Conservation (phyloP, 768 basidiomycete genomes). For the Lactarius hengduanensis region DNA sequence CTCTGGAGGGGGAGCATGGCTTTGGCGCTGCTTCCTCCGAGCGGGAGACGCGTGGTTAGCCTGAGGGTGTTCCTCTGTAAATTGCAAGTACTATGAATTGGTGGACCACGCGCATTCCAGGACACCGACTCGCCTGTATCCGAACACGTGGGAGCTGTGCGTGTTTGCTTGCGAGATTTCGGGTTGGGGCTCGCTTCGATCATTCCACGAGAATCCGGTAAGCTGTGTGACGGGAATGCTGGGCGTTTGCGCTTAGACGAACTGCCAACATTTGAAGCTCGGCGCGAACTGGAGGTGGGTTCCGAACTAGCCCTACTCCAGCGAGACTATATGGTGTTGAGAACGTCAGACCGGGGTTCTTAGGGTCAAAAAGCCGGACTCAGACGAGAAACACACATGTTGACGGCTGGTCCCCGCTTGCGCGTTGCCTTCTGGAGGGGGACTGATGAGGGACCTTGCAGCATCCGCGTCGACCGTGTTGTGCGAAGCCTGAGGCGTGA, state of each 20-base stretch:
- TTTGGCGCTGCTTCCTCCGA: conserved; percentile 27
- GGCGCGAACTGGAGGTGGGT: conserved; percentile 21
- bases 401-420: conserved; percentile 6
- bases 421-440: conserved; percentile 25
- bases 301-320: conserved; percentile 29
- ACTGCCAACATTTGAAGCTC: conserved; percentile 2
- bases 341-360: conserved; percentile 15
- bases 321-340: conserved; percentile 21
- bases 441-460: conserved; percentile 28
- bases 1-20: conserved; percentile 26
- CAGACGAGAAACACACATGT: conserved; percentile 14
- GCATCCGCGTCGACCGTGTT: conserved; percentile 19
- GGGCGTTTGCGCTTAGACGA: conserved; percentile 43
- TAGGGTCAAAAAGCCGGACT: conserved; percentile 6
- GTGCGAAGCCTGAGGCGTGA: conserved; percentile 25
- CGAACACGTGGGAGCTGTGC: conserved; percentile 3
- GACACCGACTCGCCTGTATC: conserved; percentile 13
- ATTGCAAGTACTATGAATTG: neutral
- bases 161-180: conserved; percentile 52
- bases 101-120: neutral
- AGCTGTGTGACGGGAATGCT: conserved; percentile 27
- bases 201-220: conserved; percentile 26
- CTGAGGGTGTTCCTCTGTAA: conserved; percentile 3
- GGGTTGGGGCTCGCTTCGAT: conserved; percentile 56
- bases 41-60: neutral